phyloP scores from a whole-genome alignment of 176 grass and related monocot species.

The Zea mays region DNA sequence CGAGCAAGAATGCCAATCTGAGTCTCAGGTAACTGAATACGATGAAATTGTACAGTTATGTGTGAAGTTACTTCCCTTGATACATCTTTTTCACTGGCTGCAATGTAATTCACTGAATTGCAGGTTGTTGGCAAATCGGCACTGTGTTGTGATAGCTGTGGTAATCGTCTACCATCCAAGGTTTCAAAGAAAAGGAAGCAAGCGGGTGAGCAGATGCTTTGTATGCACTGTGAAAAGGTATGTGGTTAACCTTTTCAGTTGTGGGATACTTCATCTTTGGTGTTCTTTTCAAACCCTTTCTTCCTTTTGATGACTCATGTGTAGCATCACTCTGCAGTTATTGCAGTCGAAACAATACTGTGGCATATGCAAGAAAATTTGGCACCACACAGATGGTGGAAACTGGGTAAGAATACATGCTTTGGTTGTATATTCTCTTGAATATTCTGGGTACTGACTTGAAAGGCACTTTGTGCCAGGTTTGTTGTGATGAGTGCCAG shows the following conservation, averaged over 20 bases:
- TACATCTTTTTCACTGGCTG: not conserved
- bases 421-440: conserved; percentile 21
- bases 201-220: conserved; percentile 46
- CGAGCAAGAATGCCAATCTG: conserved; percentile 68
- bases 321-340: conserved; percentile 55
- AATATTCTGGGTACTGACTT: conserved; percentile 11
- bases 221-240: conserved; percentile 76
- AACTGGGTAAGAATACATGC: conserved; percentile 60
- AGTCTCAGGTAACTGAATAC: conserved; percentile 44
- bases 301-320: conserved; percentile 12
- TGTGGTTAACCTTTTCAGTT: not conserved
- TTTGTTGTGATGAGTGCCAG: conserved; percentile 87
- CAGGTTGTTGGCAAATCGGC: conserved; percentile 53
- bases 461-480: conserved; percentile 42
- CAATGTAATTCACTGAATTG: conserved; percentile 29
- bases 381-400: conserved; percentile 93
- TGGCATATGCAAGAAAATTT: conserved; percentile 96
- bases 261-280: not conserved
- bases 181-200: conserved; percentile 65
- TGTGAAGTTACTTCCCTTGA: not conserved
- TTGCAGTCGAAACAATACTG: conserved; percentile 88
- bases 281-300: not conserved
- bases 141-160: conserved; percentile 57
- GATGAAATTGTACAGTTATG: not conserved
- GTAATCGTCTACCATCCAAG: conserved; percentile 51